Evolutionary conservation across 169 alveolate genomes (phyloP), one percentile per base, ranked within the genome.

Genomic region (Theileria equi): DNA sequence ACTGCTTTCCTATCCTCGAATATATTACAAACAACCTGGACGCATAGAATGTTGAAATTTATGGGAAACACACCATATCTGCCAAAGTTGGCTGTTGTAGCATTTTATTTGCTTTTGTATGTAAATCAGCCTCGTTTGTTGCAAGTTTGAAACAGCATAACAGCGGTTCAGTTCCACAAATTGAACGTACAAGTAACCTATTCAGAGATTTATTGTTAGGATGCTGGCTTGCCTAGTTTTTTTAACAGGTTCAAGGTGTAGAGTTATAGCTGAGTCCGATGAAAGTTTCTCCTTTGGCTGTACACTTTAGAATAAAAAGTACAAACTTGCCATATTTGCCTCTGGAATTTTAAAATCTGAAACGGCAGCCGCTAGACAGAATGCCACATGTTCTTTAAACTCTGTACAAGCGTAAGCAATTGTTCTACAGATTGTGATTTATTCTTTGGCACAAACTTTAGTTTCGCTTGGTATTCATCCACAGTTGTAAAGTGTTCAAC

Each of bases 121-220:
- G 25, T 7, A 32, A 5, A 10, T 48, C 60, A 0, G 4, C 8
- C 54, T n/a, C 3, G 57, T 65, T 58, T 0, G 78, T 65, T 25
- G 57, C 58, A 64, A 50, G 32, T 19, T 65, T 65, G 47, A 65
- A 65, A 29, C 78, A 65, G 54, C 78, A 65, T 59, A 65, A 1
- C 16, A 36, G 38, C 26, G 78, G 65, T 0, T 19, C 5, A 1
- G 16, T 34, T 7, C 58, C 78, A 13, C 29, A 5, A 1, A 52
- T 52, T n/a, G 19, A 28, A 21, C 78, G 10, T 17, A 65, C 31
- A 10, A 65, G 38, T 1, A 53, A 1, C 52, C 78, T 61, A 23
- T 10, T n/a, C n/a, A n/a, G n/a, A n/a, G n/a, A n/a, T n/a, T n/a
- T n/a, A n/a, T n/a, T n/a, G n/a, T n/a, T n/a, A n/a, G n/a, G n/a